Conservation (phyloP, 768 basidiomycete species). For the Coprinopsis cinerea region DNA sequence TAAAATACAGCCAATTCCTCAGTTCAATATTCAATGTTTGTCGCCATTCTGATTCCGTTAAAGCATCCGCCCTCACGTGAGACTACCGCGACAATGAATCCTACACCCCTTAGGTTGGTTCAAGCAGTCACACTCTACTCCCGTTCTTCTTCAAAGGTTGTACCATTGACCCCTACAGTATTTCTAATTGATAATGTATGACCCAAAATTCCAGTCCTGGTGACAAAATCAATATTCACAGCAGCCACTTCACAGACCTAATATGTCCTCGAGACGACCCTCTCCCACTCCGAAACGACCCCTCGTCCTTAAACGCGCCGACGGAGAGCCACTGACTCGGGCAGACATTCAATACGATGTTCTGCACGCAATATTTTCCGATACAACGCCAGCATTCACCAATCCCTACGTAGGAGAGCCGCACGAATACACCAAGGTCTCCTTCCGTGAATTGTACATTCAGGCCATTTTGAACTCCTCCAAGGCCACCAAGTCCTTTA, state of each 20-base stretch:
- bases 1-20: no score
- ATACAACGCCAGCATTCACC: constrained; percentile 53
- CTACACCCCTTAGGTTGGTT: neutral
- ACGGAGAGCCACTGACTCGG: constrained; percentile 63
- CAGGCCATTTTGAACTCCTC: constrained; percentile 48
- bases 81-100: neutral
- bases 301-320: constrained; percentile 45
- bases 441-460: constrained; percentile 60
- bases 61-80: neutral
- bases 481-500: constrained; percentile 64
- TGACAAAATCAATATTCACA: no score
- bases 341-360: constrained; percentile 76
- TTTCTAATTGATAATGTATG: no score
- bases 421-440: constrained; percentile 26
- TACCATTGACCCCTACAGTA: no score
- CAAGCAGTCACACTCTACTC: neutral
- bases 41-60: neutral
- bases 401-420: constrained; percentile 30
- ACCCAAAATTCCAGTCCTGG: no score
- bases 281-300: constrained; percentile 38
- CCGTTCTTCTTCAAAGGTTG: neutral
- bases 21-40: no score
- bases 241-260: no score
- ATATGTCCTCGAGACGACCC: constrained; percentile 30
- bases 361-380: constrained; percentile 68